Evolutionary conservation across 2,329 filamentous ascomycete species (phyloP).

Genomic region (Thermomyces lanuginosus): DNA sequence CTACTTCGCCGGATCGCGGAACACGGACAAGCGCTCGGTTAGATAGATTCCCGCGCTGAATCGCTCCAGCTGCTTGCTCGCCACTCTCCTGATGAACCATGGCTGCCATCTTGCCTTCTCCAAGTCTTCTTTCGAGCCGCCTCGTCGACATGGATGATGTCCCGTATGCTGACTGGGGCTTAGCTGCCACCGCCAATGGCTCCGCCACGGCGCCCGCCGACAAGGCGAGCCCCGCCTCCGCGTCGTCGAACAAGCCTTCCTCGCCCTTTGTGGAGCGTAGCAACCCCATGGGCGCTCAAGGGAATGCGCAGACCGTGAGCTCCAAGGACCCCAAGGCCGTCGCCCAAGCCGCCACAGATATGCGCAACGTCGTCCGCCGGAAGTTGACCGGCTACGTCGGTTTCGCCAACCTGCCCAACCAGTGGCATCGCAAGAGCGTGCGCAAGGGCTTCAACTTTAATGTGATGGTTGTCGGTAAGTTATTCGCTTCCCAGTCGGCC

Average conservation of each 20-base stretch:
- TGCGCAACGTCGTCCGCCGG: conserved; percentile 90
- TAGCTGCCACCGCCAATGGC: conserved; percentile 14
- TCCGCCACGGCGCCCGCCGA: conserved; percentile 5
- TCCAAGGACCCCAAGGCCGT: conserved; percentile 47
- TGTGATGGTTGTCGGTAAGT: conserved; percentile 98
- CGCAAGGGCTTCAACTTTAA: conserved; percentile 99
- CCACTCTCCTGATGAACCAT: conserved; percentile 2
- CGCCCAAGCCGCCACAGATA: conserved; percentile 45
- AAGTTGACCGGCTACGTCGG: conserved; percentile 98
- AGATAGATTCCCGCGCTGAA: too few species aligned
- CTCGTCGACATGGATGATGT: conserved; percentile 7
- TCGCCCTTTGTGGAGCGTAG: conserved; percentile 43
- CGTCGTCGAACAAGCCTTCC: conserved; percentile 32
- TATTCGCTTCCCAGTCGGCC: background rate
- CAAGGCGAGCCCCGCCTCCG: conserved; percentile 15
- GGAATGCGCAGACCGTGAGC: conserved; percentile 42
- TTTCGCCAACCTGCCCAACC: conserved; percentile 96
- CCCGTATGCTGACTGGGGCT: conserved; percentile 14
- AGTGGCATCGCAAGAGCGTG: conserved; percentile 99
- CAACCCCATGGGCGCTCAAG: conserved; percentile 40
- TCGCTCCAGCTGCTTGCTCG: conserved; percentile 2
- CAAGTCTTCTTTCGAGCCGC: conserved; percentile 5
- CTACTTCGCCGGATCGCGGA: conserved; percentile 1
- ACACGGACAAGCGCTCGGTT: too few species aligned
- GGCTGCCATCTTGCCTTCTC: conserved; percentile 4